Conservation (phyloP, 257 asterid species). For the Penstemon newberryi region DNA sequence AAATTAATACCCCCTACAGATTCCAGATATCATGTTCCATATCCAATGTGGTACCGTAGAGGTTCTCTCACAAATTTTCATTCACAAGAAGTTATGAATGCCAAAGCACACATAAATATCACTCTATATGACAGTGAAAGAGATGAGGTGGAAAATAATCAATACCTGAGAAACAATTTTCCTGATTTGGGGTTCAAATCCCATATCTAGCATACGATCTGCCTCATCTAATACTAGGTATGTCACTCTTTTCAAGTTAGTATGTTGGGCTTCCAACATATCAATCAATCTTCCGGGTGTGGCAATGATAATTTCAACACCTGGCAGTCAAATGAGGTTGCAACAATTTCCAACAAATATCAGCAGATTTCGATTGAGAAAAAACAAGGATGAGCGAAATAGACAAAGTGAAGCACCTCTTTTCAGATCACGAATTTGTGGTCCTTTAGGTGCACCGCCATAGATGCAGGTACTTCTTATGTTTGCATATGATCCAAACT, state of each 20-base stretch:
- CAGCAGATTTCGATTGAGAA: conserved; percentile 17
- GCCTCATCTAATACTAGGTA: conserved; percentile 95
- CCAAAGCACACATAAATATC: conserved; percentile 10
- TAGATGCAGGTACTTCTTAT: conserved; percentile 84
- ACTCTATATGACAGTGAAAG: neutral
- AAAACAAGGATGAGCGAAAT: conserved; percentile 6
- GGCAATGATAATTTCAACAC: conserved; percentile 89
- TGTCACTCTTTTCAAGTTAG: conserved; percentile 84
- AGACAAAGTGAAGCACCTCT: conserved; percentile 49
- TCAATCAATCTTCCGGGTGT: conserved; percentile 95
- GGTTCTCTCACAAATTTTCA: conserved; percentile 7
- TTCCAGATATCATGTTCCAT: neutral
- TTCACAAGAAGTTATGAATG: neutral
- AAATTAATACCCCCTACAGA: neutral
- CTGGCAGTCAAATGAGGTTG: conserved; percentile 39
- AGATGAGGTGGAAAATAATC: neutral
- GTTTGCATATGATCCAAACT: conserved; percentile 67
- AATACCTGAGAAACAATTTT: conserved; percentile 79
- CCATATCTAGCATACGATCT: conserved; percentile 98
- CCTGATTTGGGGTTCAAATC: conserved; percentile 96
- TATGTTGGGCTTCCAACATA: conserved; percentile 85
- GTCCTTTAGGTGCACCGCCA: conserved; percentile 97
- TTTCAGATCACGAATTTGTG: conserved; percentile 86
- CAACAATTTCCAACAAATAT: conserved; percentile 16
- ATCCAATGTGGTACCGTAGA: neutral